Evolutionary conservation across 345 rosid species (phyloP).

Genomic region (Toxicodendron radicans): DNA sequence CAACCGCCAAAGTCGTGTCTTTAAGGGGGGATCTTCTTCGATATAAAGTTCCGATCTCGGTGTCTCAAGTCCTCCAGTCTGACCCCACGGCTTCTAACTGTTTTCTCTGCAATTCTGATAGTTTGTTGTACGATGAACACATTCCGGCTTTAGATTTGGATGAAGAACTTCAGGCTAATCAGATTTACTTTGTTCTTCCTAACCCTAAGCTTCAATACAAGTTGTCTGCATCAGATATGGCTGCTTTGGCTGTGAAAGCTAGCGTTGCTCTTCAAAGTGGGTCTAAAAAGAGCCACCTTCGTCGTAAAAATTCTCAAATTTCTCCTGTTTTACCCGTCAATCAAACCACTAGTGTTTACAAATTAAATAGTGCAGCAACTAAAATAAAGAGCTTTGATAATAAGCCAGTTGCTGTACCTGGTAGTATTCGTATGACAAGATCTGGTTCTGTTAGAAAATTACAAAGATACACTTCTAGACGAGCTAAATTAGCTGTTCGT

Average conservation of each 20-base stretch:
- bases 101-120: constrained; percentile 68
- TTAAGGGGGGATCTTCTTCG: constrained; percentile 59
- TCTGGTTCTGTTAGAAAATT: constrained; percentile 59
- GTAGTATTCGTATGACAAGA: constrained; percentile 34
- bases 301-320: constrained; percentile 49
- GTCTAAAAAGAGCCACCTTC: constrained; percentile 23
- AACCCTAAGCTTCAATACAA: constrained; percentile 59
- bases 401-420: constrained; percentile 2
- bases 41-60: constrained; percentile 53
- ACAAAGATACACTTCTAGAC: constrained; percentile 55
- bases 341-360: background rate
- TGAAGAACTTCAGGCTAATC: constrained; percentile 40
- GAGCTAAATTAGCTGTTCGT: constrained; percentile 72
- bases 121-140: constrained; percentile 56
- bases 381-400: background rate
- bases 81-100: constrained; percentile 30
- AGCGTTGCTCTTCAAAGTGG: constrained; percentile 65
- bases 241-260: constrained; percentile 90
- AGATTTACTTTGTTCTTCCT: constrained; percentile 76
- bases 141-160: constrained; percentile 49
- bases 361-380: background rate
- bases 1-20: constrained; percentile 63
- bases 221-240: constrained; percentile 81
- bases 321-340: constrained; percentile 45
- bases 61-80: constrained; percentile 52